Evolutionary conservation across 2,329 filamentous ascomycete species (phyloP).

Genomic region (Pestalotiopsis sp.): DNA sequence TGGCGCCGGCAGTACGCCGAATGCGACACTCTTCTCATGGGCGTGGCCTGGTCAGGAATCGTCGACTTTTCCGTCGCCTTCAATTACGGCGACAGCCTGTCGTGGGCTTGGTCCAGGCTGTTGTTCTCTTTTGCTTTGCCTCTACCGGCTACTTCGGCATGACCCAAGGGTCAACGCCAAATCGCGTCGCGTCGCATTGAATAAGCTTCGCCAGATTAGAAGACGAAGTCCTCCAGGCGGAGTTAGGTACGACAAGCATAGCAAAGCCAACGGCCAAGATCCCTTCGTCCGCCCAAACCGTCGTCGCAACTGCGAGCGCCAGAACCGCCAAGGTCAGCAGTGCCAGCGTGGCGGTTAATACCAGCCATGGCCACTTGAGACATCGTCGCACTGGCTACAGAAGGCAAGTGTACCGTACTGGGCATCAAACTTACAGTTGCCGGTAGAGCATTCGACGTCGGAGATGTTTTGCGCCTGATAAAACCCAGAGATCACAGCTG

Average conservation of each 20-base stretch:
- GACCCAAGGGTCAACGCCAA: not conserved
- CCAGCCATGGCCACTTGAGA: not conserved
- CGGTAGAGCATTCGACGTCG: not conserved
- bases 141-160: not conserved
- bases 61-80: not conserved
- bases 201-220: too few species aligned
- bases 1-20: conserved; percentile 14
- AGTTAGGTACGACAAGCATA: too few species aligned
- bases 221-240: too few species aligned
- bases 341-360: not conserved
- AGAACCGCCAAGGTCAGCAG: not conserved
- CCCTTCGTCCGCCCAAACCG: not conserved
- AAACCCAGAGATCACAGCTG: not conserved
- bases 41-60: not conserved
- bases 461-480: not conserved
- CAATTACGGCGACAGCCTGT: not conserved
- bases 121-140: not conserved
- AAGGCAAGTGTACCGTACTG: not conserved
- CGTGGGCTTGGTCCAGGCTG: not conserved
- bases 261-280: too few species aligned
- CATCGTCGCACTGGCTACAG: not conserved
- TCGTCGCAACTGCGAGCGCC: not conserved
- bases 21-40: conserved; percentile 12
- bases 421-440: not conserved
- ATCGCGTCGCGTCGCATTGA: too few species aligned